These are phyloP conservation scores for Tylopilus sp. DNA, from an alignment of 768 basidiomycete species.

Conservation along the genomic window DNA sequence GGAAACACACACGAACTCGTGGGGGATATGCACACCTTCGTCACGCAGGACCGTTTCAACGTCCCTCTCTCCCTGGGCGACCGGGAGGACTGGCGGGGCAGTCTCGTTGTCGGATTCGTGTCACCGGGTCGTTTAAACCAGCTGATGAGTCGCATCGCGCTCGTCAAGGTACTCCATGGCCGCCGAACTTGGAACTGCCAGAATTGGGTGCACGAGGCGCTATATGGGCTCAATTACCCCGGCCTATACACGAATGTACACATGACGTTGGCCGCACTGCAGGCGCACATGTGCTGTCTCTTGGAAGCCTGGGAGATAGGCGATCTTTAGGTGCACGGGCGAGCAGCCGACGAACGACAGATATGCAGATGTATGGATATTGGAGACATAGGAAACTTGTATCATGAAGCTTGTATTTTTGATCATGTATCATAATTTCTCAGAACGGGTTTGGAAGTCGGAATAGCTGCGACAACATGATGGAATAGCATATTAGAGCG, in stretches of 20 bases:
- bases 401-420: no score
- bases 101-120: conserved; percentile 19
- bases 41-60: conserved; percentile 5
- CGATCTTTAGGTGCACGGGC: conserved; percentile 15
- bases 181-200: conserved; percentile 26
- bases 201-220: conserved; percentile 25
- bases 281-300: conserved; percentile 25
- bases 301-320: conserved; percentile 29
- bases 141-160: conserved; percentile 14
- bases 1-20: conserved; percentile 25
- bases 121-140: conserved; percentile 7
- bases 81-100: conserved; percentile 21
- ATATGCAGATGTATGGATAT: neutral
- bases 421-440: no score
- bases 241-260: conserved; percentile 17
- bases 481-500: no score
- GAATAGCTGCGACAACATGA: no score
- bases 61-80: conserved; percentile 1
- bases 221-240: conserved; percentile 10
- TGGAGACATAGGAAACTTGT: no score
- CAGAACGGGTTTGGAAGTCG: no score
- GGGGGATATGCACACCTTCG: conserved; percentile 18
- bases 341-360: neutral
- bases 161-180: conserved; percentile 13
- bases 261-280: conserved; percentile 13